These are phyloP conservation scores for Daldinia childiae DNA, from an alignment of 495 filamentous ascomycete genomes.

Conservation along the genomic window DNA sequence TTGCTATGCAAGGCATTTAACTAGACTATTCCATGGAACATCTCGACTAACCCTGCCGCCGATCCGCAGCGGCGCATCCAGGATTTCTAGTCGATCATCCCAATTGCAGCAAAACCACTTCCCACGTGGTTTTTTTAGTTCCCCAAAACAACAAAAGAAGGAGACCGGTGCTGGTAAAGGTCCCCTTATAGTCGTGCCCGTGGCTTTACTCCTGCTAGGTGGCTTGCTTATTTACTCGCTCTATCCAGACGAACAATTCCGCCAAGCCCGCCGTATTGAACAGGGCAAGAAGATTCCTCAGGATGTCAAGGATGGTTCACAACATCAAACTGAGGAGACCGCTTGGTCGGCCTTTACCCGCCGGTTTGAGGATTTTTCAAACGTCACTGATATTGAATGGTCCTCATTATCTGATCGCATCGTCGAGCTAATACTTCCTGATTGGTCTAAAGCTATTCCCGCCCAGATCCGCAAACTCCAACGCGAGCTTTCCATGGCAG, in stretches of 20 bases:
- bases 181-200: constrained; percentile 33
- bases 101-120: constrained; percentile 28
- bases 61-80: constrained; percentile 18
- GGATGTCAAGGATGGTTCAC: constrained; percentile 10
- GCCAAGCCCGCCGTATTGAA: constrained; percentile 30
- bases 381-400: constrained; percentile 64
- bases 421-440: constrained; percentile 75
- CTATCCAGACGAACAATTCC: constrained; percentile 54
- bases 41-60: constrained; percentile 25
- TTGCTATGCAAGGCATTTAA: constrained; percentile 24
- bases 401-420: constrained; percentile 70
- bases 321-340: constrained; percentile 41
- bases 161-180: constrained; percentile 39
- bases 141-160: constrained; percentile 18
- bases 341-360: constrained; percentile 69
- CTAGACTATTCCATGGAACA: constrained; percentile 22
- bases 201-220: constrained; percentile 48
- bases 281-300: constrained; percentile 19
- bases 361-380: constrained; percentile 67
- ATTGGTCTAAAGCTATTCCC: constrained; percentile 82
- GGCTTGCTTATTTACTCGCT: constrained; percentile 54
- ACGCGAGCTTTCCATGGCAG: constrained; percentile 82
- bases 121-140: constrained; percentile 44
- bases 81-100: constrained; percentile 23
- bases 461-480: constrained; percentile 85